Conservation (phyloP, 2,329 filamentous ascomycete species). For the Phialophora tarda region DNA sequence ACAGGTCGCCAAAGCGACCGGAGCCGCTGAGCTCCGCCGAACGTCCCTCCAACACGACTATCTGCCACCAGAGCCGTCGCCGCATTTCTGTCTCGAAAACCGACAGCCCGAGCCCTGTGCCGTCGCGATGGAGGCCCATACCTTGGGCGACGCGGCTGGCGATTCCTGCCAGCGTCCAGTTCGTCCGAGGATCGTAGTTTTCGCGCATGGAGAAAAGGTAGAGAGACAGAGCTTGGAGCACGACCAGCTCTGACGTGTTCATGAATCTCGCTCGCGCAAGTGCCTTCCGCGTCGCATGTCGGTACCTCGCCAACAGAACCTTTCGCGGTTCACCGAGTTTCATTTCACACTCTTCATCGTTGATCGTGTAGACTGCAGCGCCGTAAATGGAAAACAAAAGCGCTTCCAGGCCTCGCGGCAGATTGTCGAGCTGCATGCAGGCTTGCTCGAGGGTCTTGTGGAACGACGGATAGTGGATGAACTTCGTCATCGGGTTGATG, state of each 20-base stretch:
- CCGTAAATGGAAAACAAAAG: conserved; percentile 67
- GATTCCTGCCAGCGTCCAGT: conserved; percentile 52
- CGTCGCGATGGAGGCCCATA: conserved; percentile 52
- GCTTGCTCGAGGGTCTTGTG: conserved; percentile 70
- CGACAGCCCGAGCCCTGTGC: conserved; percentile 51
- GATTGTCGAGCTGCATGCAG: conserved; percentile 45
- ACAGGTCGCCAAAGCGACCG: conserved; percentile 33
- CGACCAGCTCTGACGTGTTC: conserved; percentile 64
- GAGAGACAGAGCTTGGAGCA: conserved; percentile 67
- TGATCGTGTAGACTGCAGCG: conserved; percentile 57
- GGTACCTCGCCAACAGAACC: conserved; percentile 59
- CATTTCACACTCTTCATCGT: conserved; percentile 49
- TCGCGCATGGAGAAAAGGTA: conserved; percentile 63
- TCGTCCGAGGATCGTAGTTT: conserved; percentile 51
- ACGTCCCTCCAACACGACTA: conserved; percentile 55
- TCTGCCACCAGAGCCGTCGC: conserved; percentile 47
- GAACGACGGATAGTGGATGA: conserved; percentile 73
- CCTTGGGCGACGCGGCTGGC: conserved; percentile 49
- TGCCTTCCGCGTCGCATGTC: conserved; percentile 67
- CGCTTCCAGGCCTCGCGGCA: conserved; percentile 54
- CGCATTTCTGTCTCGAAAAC: conserved; percentile 58
- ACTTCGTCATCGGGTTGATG: conserved; percentile 74
- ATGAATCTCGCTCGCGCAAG: conserved; percentile 67
- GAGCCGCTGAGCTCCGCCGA: conserved; percentile 44
- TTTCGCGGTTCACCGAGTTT: conserved; percentile 62